These are phyloP conservation scores for Chaetothyriales sp. DNA, from an alignment of 2,329 filamentous ascomycete species.

Conservation along the genomic window DNA sequence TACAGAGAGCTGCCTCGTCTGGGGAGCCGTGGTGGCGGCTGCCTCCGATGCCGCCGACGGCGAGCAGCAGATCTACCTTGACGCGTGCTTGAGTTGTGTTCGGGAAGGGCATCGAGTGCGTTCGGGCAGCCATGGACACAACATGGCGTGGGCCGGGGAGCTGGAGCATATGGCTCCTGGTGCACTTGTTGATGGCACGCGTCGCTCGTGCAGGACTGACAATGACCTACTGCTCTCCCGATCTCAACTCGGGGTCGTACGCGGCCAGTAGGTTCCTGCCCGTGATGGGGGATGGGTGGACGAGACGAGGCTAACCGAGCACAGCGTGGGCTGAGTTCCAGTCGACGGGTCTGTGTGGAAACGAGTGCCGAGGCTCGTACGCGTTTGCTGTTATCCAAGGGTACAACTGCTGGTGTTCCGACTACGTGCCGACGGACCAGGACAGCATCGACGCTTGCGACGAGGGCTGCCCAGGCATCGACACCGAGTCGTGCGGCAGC, in stretches of 20 bases:
- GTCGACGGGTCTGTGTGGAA: constrained; percentile 32
- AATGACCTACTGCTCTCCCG: constrained; percentile 30
- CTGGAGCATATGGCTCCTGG: not conserved
- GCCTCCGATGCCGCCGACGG: not conserved
- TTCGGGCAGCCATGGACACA: not conserved
- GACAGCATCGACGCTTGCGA: constrained; percentile 26
- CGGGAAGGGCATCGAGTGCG: not conserved
- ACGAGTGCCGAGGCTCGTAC: constrained; percentile 28
- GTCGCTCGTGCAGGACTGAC: constrained; percentile 7
- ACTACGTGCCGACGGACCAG: constrained; percentile 29
- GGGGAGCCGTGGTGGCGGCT: not conserved
- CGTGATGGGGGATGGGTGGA: not conserved
- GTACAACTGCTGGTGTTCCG: constrained; percentile 37
- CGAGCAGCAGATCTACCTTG: not conserved
- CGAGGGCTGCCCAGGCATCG: constrained; percentile 33
- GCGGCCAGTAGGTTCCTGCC: constrained; percentile 22
- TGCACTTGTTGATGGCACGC: not conserved
- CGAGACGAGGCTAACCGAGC: constrained; percentile 4
- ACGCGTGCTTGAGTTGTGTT: not conserved
- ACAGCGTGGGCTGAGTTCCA: constrained; percentile 29
- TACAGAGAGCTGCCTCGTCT: not conserved
- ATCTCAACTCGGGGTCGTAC: constrained; percentile 30
- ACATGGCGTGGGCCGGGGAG: not conserved
- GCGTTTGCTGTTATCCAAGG: constrained; percentile 34
- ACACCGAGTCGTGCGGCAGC: constrained; percentile 33